phyloP scores from a whole-genome alignment of 202 grass and related monocot species.

The Saccharum hybrid region DNA sequence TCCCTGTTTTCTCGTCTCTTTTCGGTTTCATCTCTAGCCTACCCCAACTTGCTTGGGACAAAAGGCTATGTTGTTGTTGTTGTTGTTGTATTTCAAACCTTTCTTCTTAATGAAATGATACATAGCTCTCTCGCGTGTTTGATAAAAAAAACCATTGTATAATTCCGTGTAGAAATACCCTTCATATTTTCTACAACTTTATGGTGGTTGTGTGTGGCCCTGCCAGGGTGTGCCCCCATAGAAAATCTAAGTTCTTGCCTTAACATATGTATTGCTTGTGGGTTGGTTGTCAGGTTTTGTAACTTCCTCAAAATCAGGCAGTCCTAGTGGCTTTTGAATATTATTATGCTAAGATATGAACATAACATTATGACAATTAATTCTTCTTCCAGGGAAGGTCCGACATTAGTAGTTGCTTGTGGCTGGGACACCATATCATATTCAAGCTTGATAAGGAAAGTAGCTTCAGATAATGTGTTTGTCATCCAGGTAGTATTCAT shows the following conservation, averaged over 20 bases:
- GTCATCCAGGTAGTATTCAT: constrained; percentile 83
- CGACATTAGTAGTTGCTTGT: constrained; percentile 81
- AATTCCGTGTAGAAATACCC: neutral
- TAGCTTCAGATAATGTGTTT: constrained; percentile 75
- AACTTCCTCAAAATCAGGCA: constrained; percentile 21
- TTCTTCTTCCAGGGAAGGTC: constrained; percentile 74
- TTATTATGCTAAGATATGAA: neutral
- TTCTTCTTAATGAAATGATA: neutral
- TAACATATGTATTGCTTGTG: neutral
- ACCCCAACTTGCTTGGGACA: too few species aligned
- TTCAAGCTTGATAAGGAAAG: constrained; percentile 75
- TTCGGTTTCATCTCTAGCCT: too few species aligned
- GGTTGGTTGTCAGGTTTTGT: constrained; percentile 17
- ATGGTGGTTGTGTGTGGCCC: neutral
- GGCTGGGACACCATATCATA: constrained; percentile 83
- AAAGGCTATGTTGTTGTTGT: too few species aligned
- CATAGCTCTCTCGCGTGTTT: neutral
- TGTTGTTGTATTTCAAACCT: neutral
- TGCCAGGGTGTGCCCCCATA: neutral
- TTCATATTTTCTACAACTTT: neutral
- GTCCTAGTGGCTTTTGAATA: constrained; percentile 16
- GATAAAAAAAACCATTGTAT: neutral
- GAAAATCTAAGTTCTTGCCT: constrained; percentile 18
- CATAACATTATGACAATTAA: constrained; percentile 2
- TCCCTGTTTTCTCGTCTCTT: too few species aligned